phyloP scores from a whole-genome alignment of 1,139 yeast genomes.

The Blastobotrys serpentis region DNA sequence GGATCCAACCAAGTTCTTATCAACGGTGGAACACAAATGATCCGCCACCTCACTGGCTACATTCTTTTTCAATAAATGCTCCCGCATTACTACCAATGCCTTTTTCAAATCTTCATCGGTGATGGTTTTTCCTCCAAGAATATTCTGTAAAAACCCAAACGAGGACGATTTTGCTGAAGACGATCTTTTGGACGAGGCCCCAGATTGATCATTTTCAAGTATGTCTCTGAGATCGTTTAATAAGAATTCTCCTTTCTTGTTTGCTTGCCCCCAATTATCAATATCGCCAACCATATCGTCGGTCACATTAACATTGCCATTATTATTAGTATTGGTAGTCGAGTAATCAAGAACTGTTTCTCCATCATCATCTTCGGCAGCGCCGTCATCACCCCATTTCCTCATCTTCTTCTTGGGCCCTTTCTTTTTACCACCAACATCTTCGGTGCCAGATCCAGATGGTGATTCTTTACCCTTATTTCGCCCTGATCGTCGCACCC shows the following conservation, averaged over 20 bases:
- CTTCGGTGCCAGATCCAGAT: conserved; percentile 7
- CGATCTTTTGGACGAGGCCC: conserved; percentile 11
- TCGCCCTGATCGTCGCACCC: conserved; percentile 10
- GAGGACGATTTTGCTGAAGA: conserved; percentile 9
- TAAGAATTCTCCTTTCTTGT: conserved; percentile 50
- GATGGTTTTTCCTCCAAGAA: conserved; percentile 62
- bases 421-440: conserved; percentile 16
- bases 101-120: conserved; percentile 46
- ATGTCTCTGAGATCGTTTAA: conserved; percentile 50
- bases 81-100: conserved; percentile 46
- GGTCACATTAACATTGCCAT: conserved; percentile 35
- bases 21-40: conserved; percentile 57
- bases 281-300: conserved; percentile 43
- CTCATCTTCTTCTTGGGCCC: conserved; percentile 42
- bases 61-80: conserved; percentile 51
- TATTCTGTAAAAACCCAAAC: conserved; percentile 57
- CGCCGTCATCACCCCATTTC: conserved; percentile 53
- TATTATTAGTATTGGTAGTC: conserved; percentile 24
- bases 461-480: conserved; percentile 10
- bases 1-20: conserved; percentile 59
- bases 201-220: conserved; percentile 29
- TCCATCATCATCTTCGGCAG: conserved; percentile 45
- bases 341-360: conserved; percentile 50
- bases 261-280: conserved; percentile 48
- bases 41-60: conserved; percentile 59